Evolutionary conservation across 768 basidiomycete species (phyloP), one percentile per base, ranked within the genome.

Genomic region (Filobasidium wieringae): DNA sequence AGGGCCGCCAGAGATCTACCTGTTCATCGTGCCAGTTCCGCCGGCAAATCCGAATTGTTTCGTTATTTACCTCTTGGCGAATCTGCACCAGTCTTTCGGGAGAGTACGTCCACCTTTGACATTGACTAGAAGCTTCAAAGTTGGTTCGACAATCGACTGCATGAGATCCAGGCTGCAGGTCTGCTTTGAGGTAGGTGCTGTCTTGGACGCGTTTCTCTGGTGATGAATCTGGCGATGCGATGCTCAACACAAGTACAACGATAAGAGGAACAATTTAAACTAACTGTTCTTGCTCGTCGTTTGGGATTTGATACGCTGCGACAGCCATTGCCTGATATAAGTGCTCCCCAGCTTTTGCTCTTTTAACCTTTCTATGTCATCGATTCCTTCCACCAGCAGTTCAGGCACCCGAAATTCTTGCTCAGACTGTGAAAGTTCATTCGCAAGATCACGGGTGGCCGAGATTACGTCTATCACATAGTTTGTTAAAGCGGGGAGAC

Each of bases 341-440:
- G 91, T 93, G 68, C 90, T 95, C 70, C 95, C 90, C 80, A 97
- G 83, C 78, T 99, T 99, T 29, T 83, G 80, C 63, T 81, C 78
- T 69, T 84, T 85, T 58, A 92, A 72, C 68, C 79, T 73, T 55
- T 83, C 81, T 17, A 81, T 79, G 22, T 41, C 37, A 68, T 92
- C 87, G 22, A 80, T 80, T 50, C 79, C 78, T 50, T 82, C 82
- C 7, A 53, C 58, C 40, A 67, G 19, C 27, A 4, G 22, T 47
- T 31, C 6, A 1, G 33, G 40, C 33, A 37, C 31, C 24, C 12
- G 29, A 27, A 3, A 7, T 45, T 33, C 19, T 29, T 30, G 17
- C 34, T 31, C 1, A 31, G 22, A 9, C 9, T 41, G 36, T 30
- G 53, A 2, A 31, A 56, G 14, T 55, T 49, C 9, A 24, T 11